Percentiles rank a stretch among this genome's conserved stretches.
Conservation (phyloP, 805 yeast species). For the Saccharomycopsis sp. region DNA sequence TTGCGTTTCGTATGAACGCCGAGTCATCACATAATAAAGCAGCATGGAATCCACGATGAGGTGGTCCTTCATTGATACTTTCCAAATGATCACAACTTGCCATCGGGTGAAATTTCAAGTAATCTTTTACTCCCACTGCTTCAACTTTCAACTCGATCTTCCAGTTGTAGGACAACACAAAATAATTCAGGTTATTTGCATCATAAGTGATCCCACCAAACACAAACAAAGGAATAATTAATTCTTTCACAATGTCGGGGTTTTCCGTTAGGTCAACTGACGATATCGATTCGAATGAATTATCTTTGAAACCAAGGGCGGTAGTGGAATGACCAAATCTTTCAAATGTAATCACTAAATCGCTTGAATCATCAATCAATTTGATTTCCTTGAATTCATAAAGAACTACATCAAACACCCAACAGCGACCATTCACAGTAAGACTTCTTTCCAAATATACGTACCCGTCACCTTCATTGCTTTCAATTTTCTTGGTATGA, state of each 20-base stretch:
- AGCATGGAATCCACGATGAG: conserved; percentile 13
- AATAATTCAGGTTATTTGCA: not conserved
- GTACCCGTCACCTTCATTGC: not conserved
- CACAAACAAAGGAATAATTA: conserved; percentile 9
- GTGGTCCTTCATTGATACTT: conserved; percentile 2
- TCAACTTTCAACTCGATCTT: conserved; percentile 13
- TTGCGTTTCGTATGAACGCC: not conserved
- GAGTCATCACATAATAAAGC: conserved; percentile 8
- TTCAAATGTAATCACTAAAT: not conserved
- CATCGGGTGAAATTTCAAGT: conserved; percentile 6
- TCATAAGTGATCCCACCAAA: conserved; percentile 16
- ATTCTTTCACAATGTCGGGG: not conserved
- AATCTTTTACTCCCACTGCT: conserved; percentile 3
- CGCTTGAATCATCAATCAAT: not conserved
- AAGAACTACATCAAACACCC: conserved; percentile 2
- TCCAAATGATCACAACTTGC: conserved; percentile 9
- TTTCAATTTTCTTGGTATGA: not conserved
- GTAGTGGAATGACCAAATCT: not conserved
- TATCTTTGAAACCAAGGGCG: not conserved
- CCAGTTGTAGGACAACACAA: conserved; percentile 11
- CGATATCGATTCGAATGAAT: not conserved
- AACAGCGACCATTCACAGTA: not conserved
- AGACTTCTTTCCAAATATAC: not conserved
- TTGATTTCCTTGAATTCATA: not conserved
- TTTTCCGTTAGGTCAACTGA: not conserved